Evolutionary conservation across 306 rosid genomes (phyloP), one percentile per base, ranked within the genome.

Genomic region (Erythrophleum fordii): DNA sequence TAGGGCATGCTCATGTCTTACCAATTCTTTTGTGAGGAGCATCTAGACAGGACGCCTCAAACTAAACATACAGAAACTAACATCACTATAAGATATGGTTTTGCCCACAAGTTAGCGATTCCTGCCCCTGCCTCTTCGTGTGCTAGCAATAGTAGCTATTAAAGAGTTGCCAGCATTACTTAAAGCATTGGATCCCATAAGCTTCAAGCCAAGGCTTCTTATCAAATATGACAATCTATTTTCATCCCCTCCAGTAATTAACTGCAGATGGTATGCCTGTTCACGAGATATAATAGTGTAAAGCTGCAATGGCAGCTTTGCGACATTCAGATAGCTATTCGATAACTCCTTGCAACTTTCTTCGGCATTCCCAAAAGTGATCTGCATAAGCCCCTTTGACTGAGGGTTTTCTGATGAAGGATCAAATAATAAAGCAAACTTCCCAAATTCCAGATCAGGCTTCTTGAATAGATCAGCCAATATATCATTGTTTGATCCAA

Each of bases 61-160:
- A 41, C 13, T 68, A 5, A 20, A 72, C 68, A 48, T 42, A 79
- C 62, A 37, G 69, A 79, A 80, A 67, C 56, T 25, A 39, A 31
- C 3, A 25, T 77, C 80, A 48, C 73, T 82, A 39, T 4, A 80
- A 23, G 69, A 80, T 34, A 60, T 45, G 83, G 55, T 37, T 72
- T 44, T 84, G 82, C 51, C 81, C 73, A 42, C 84, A 49, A 59
- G 62, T 25, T 16, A 1, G 49, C 94, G 93, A 76, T 83, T 84
- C 87, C 88, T 88, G 59, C 93, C 91, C 62, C 85, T 79, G 83
- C 91, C 92, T 89, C 88, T 90, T 79, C 97, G 84, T 1, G 90
- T 80, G 75, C 74, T 81, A 14, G 81, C 87, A 69, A 95, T 89
- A 60, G 77, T 79, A 73, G 88, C 49, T 39, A 87, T 85, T 70